Base-by-base conservation (phyloP, 2,329 filamentous ascomycete genomes). In the Chrysoporthe deuterocubensis region DNA sequence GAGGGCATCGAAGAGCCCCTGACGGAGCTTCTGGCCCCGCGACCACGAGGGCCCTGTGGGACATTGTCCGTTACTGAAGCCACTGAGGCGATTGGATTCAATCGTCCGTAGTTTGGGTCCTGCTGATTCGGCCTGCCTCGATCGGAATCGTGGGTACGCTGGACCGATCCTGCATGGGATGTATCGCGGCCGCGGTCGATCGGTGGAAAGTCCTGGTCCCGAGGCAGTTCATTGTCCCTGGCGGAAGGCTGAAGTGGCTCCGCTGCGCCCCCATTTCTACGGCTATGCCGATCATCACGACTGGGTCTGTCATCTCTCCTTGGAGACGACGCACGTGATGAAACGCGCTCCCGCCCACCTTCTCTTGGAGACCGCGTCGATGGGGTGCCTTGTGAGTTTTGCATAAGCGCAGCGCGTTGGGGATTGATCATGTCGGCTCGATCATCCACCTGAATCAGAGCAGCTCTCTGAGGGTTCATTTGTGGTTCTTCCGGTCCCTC, bases 71-170 rank as follows among this genome's bases (percentile, higher is more conserved):
- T 73, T 40, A 81, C 76, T 34, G 81, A 80, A 60, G 82, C 79
- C 43, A 81, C 76, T 34, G 81, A 80, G 61, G 83, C 80, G 62
- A 84, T 82, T 1, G 84, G 78, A 70, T 87, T 89, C 60, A 90
- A 80, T 2, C 88, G 85, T 40, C 88, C 88, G 72, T 90, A 90
- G 66, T 86, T 88, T 18, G 86, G 85, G 74, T 90, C 88, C 71
- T 88, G 84, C 69, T 86, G 83, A 65, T 79, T 81, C 26, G 83
- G 72, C 70, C 83, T 80, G 48, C 81, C 81, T 71, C 86, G 83
- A 58, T 88, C 85, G 3, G 78, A 72, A 42, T 89, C 87, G 1
- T 77, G 75, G 50, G 81, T 80, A 34, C 79, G 68, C 37, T 75
- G 62, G 58, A 76, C 69, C 44, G 75, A 79, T 52, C 73, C 78